Evolutionary conservation across 768 basidiomycete genomes (phyloP), one percentile per base, ranked within the genome.

Genomic region (Wakefieldia striispora): DNA sequence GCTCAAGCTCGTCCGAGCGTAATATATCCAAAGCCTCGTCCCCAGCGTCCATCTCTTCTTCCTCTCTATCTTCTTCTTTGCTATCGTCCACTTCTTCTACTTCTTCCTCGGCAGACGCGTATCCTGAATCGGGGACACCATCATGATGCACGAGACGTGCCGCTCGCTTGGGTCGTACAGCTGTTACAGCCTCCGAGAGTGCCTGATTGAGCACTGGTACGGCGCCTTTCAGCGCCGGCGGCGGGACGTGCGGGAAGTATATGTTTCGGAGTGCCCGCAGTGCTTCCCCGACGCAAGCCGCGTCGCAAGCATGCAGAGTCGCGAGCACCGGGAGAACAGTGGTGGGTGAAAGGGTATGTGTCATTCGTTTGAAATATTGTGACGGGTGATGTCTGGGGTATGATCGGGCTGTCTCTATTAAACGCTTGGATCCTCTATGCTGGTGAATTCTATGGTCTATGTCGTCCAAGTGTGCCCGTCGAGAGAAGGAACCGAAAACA

Each of bases 71-170:
- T 20, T 21, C 63, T 68, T 58, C 10, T 55, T 53, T 12, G 21
- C 23, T 36, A 13, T 50, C 20, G 27, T 38, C 24, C 38, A 66
- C 58, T 1, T 62, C 55, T 8, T 69, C 67, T 1, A 78, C 79
- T 1, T 83, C 81, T 42, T 81, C 83, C 43, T 83, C 83, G 21
- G 82, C 84, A 35, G 86, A 87, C 6, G 85, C 88, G 55, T 90
- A 90, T 31, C 88, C 88, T 11, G 87, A 89, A 66, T 91, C 87
- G 1, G 82, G 82, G 3, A 80, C 73, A 16, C 69, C 69, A 9
- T 61, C 66, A 43, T 76, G 75, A 48, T 74, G 74, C 21, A 72
- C 64, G 45, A 61, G 53, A 27, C 39, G 47, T 10, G 24, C 47
- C 13, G 37, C 50, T 45, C 47, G 62, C 24, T 63, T 55, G 59